Base-by-base conservation (phyloP, 768 basidiomycete species). In the Tulasnella sp. region DNA sequence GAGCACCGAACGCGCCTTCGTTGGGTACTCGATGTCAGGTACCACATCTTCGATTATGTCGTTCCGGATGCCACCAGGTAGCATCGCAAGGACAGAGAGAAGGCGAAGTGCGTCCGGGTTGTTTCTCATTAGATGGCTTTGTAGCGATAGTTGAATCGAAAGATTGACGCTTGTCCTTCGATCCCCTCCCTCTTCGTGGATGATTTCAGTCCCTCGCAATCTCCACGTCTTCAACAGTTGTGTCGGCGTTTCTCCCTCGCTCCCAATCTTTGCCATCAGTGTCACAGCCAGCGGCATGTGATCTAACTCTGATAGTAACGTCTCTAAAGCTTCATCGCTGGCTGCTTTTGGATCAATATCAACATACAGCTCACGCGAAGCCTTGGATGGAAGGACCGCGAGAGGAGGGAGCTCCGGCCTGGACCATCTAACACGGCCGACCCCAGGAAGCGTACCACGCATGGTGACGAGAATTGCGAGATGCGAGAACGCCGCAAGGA, bases 401-500 rank as follows among this genome's bases (percentile, higher is more conserved):
- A 64, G 24, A 3, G 38, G 44, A 2, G 21, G 19, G 13, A 51
- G 23, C 21, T 34, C 24, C 7, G 54, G 53, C 19, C 23, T 11
- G n/a, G 44, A 27, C 63, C 63, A 64, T 9, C 23, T 34, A 9
- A 62, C 32, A 9, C 55, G 26, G 11, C 7, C 56, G 2, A 61
- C 59, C n/a, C 42, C 47, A 11, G 47, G 49, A 3, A 38, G 23
- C 21, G 17, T 38, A 3, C 63, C 61, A 21, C 73, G 66, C 67
- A 75, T 72, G 11, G 73, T 75, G 13, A 72, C 49, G 24, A 74
- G 55, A 24, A 75, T 61, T 2, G 69, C 66, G 4, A 75, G 59
- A 56, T 69, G 66, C 2, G 67, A 58, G 4, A 74, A 50, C 5
- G 51, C 54, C 4, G 65, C 64, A 10, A 73, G 55, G n/a, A 60